Conservation (phyloP, 192 early-diverging fungal genomes). For the Umbelopsis isabellina region DNA sequence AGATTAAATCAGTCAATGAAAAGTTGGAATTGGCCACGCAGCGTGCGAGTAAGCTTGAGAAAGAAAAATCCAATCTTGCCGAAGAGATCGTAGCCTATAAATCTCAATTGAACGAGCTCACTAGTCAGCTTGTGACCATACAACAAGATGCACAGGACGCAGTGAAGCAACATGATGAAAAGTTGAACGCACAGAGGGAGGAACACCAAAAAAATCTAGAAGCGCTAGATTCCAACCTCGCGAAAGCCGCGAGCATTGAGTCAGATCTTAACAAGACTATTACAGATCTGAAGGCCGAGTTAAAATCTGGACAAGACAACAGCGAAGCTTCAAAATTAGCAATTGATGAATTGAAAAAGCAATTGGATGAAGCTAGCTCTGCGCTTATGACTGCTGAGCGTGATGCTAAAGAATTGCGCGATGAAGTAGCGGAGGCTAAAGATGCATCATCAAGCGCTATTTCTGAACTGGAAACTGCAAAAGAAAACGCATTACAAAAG, state of each 20-base stretch:
- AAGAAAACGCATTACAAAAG: slow-evolving; percentile 39
- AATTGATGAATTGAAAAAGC: not conserved
- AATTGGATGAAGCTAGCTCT: not conserved
- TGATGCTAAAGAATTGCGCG: not conserved
- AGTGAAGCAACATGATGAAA: slow-evolving; percentile 47
- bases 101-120: slow-evolving; percentile 25
- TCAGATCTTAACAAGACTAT: not conserved
- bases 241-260: not conserved
- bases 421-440: not conserved
- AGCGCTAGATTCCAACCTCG: not conserved
- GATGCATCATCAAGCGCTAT: not conserved
- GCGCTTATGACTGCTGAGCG: not conserved
- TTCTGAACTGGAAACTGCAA: not conserved
- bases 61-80: slow-evolving; percentile 50
- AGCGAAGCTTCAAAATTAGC: not conserved
- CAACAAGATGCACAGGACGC: slow-evolving; percentile 51
- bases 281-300: not conserved
- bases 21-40: slow-evolving; percentile 33
- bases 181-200: slow-evolving; percentile 30
- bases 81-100: slow-evolving; percentile 46
- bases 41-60: slow-evolving; percentile 51
- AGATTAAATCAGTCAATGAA: not conserved
- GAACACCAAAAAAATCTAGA: slow-evolving; percentile 10
- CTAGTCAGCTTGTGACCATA: slow-evolving; percentile 36
- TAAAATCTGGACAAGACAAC: not conserved